These are phyloP conservation scores for Spathaspora girioi DNA, from an alignment of 805 yeast genomes.

Conservation along the genomic window DNA sequence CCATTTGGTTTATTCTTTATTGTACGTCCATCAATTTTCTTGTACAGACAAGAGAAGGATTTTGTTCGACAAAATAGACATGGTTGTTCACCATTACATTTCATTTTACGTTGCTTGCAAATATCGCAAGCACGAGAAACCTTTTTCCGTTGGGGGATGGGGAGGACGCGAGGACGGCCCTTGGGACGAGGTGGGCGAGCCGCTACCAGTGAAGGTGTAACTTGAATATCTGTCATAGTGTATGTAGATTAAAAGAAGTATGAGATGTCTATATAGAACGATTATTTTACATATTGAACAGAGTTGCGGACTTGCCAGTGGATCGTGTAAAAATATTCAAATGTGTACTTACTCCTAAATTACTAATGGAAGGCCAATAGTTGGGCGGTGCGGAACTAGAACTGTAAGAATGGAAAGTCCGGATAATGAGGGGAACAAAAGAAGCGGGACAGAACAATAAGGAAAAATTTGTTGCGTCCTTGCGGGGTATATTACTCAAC, in stretches of 20 bases:
- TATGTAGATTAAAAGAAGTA: too few relatives aligned
- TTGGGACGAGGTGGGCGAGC: constrained; percentile 4
- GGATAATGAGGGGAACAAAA: too few relatives aligned
- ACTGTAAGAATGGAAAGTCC: too few relatives aligned
- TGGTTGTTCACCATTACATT: constrained; percentile 27
- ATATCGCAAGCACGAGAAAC: constrained; percentile 46
- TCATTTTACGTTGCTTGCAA: constrained; percentile 39
- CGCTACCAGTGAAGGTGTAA: neutral
- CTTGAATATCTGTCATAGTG: neutral
- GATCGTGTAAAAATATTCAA: too few relatives aligned
- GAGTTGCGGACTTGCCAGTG: too few relatives aligned
- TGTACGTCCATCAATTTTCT: constrained; percentile 17
- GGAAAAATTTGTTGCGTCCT: too few relatives aligned
- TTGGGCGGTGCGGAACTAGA: too few relatives aligned
- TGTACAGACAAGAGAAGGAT: constrained; percentile 25
- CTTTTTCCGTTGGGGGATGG: constrained; percentile 22
- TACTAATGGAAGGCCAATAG: too few relatives aligned
- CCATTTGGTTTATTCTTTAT: constrained; percentile 9
- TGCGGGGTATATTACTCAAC: too few relatives aligned
- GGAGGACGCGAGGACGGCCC: constrained; percentile 5
- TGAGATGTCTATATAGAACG: neutral
- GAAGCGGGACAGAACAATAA: too few relatives aligned
- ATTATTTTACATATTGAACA: neutral
- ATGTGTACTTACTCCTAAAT: too few relatives aligned
- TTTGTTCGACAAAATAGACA: constrained; percentile 28